A percentile compares a stretch with the other conserved stretches of the same genome.
phyloP scores from a whole-genome alignment of 2,329 filamentous ascomycete species.

The Calonectria multiphialidica region DNA sequence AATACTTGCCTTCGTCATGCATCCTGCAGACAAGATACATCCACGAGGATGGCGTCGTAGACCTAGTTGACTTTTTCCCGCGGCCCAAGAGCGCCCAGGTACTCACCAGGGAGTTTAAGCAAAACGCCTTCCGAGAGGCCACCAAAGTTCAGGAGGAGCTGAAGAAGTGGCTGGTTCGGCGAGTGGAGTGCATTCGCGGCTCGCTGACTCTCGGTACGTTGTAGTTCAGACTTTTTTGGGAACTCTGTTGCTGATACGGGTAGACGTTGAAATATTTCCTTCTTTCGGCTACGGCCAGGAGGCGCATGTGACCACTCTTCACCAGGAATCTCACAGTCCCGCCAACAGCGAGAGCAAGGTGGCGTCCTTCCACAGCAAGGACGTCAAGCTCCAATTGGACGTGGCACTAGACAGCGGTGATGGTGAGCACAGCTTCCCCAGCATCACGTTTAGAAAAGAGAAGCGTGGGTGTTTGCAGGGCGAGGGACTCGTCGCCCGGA shows the following conservation, averaged over 20 bases:
- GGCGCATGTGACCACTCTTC: conserved; percentile 69
- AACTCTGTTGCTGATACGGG: background rate
- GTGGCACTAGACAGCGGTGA: conserved; percentile 73
- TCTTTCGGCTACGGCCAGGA: conserved; percentile 78
- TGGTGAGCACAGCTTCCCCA: conserved; percentile 57
- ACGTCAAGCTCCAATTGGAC: conserved; percentile 74
- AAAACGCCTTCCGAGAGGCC: conserved; percentile 66
- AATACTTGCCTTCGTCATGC: conserved; percentile 81
- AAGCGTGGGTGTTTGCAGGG: conserved; percentile 65
- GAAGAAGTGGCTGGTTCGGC: conserved; percentile 78
- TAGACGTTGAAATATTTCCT: conserved; percentile 78
- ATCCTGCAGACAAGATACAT: conserved; percentile 84
- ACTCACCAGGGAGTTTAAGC: conserved; percentile 59
- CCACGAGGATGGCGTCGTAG: conserved; percentile 79
- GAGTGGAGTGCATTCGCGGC: conserved; percentile 80
- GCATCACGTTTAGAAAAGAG: conserved; percentile 67
- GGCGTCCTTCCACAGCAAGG: conserved; percentile 71
- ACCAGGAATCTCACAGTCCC: conserved; percentile 56
- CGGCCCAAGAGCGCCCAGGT: conserved; percentile 72
- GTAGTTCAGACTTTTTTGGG: background rate
- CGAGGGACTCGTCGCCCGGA: conserved; percentile 71
- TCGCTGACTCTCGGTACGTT: conserved; percentile 67
- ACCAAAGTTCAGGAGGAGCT: conserved; percentile 69
- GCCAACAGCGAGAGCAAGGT: conserved; percentile 64
- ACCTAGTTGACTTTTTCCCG: conserved; percentile 82